phyloP scores from a whole-genome alignment of 208 protist species.

The Leishmania guyanensis region DNA sequence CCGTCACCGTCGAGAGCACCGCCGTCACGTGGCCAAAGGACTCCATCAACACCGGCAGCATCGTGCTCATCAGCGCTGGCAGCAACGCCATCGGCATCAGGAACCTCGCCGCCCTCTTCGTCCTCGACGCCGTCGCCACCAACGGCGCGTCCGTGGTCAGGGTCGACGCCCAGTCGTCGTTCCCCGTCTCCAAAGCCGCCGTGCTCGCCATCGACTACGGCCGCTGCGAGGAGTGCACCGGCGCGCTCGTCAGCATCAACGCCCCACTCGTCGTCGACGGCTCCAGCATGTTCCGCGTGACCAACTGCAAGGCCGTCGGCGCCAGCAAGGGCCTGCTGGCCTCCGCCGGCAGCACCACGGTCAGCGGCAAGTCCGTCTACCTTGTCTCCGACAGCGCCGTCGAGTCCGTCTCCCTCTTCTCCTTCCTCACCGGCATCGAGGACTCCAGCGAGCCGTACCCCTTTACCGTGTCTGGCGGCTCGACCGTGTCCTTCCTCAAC shows the following conservation, averaged over 20 bases:
- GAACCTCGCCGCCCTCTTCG: conserved; percentile 10
- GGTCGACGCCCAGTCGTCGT: conserved; percentile 3
- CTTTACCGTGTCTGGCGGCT: conserved; percentile 6
- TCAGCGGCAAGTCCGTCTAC: conserved; percentile 16
- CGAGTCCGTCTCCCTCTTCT: conserved; percentile 8
- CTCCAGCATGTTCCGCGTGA: conserved; percentile 27
- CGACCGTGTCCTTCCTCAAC: conserved; percentile 7
- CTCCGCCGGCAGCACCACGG: conserved; percentile 6
- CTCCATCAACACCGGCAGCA: conserved; percentile 9
- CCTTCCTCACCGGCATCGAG: conserved; percentile 2
- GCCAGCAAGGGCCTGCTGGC: conserved; percentile 1
- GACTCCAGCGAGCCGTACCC: neutral
- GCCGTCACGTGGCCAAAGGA: conserved; percentile 14
- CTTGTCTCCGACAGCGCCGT: conserved; percentile 5
- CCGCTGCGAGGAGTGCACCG: conserved; percentile 13
- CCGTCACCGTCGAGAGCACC: conserved; percentile 15
- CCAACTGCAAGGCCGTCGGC: neutral
- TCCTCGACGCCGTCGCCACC: conserved; percentile 19
- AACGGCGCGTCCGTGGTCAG: conserved; percentile 18
- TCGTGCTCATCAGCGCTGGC: conserved; percentile 15
- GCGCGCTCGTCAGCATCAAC: conserved; percentile 8
- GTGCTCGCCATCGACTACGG: conserved; percentile 19
- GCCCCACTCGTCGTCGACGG: conserved; percentile 3
- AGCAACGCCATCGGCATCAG: conserved; percentile 8
- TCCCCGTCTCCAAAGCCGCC: conserved; percentile 11